Percentiles rank a stretch among this genome's conserved stretches.
phyloP scores from a whole-genome alignment of 805 yeast species.

The Yarrowia hollandica region DNA sequence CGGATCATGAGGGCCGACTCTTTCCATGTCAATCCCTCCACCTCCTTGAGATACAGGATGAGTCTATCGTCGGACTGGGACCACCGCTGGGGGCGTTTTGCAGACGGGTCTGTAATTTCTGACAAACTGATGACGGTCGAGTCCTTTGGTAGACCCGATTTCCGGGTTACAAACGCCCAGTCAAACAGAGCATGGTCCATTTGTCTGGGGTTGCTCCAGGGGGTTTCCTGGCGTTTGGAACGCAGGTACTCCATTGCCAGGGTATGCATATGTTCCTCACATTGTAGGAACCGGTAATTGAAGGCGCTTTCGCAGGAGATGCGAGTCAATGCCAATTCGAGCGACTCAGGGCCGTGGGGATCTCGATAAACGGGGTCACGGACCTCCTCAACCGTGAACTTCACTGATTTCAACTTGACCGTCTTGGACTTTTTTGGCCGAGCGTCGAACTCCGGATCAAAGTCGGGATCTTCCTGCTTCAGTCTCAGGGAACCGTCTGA shows the following conservation, averaged over 20 bases:
- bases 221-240: background rate
- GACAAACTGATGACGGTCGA: background rate
- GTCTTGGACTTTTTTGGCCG: background rate
- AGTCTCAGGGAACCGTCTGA: background rate
- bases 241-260: background rate
- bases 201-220: background rate
- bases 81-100: slow-evolving; percentile 30
- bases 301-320: background rate
- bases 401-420: too few species aligned
- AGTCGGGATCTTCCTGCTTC: background rate
- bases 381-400: too few species aligned
- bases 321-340: background rate
- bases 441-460: background rate
- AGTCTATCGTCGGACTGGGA: slow-evolving; percentile 32
- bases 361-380: background rate
- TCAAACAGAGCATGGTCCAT: slow-evolving; percentile 1
- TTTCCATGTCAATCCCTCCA: slow-evolving; percentile 45
- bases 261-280: background rate
- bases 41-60: slow-evolving; percentile 40
- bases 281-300: background rate
- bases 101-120: background rate
- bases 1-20: slow-evolving; percentile 39
- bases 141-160: background rate
- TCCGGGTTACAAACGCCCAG: slow-evolving; percentile 12
- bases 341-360: background rate